Evolutionary conservation across 306 rosid species (phyloP).

Genomic region (Inga laurina): DNA sequence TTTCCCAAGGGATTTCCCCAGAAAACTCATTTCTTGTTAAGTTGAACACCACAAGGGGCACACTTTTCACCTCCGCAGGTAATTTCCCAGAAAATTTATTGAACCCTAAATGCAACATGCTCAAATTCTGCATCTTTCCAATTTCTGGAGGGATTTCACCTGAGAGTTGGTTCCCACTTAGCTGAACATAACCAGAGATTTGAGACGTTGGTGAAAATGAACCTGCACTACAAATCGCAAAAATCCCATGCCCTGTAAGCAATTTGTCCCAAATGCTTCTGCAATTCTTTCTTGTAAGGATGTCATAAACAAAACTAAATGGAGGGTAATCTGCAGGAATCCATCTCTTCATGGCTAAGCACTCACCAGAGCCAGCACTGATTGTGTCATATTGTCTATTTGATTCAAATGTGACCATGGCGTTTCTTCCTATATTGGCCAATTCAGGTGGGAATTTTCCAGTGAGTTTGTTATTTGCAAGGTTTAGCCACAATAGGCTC

Average conservation of each 20-base stretch:
- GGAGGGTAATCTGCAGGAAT: slow-evolving; percentile 97
- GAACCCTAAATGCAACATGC: slow-evolving; percentile 72
- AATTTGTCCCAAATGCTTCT: slow-evolving; percentile 76
- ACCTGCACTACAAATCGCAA: slow-evolving; percentile 54
- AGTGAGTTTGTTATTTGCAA: slow-evolving; percentile 71
- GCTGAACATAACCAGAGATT: slow-evolving; percentile 85
- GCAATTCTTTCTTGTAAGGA: slow-evolving; percentile 84
- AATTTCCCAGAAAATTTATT: slow-evolving; percentile 66
- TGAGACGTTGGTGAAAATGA: slow-evolving; percentile 41
- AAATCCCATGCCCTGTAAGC: slow-evolving; percentile 76
- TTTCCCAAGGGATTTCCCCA: slow-evolving; percentile 68
- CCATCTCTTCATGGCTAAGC: slow-evolving; percentile 91
- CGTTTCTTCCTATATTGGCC: slow-evolving; percentile 60
- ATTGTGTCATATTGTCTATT: slow-evolving; percentile 35
- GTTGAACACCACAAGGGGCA: slow-evolving; percentile 69
- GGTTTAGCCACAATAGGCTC: slow-evolving; percentile 92
- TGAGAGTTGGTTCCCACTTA: slow-evolving; percentile 63
- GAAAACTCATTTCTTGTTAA: slow-evolving; percentile 67
- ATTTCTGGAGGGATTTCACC: slow-evolving; percentile 79
- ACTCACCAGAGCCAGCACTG: slow-evolving; percentile 81
- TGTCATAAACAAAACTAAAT: slow-evolving; percentile 71
- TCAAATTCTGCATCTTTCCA: slow-evolving; percentile 66
- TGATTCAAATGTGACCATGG: slow-evolving; percentile 59
- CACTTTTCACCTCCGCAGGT: slow-evolving; percentile 59
- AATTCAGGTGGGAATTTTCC: slow-evolving; percentile 74